Conservation (phyloP, 2,329 filamentous ascomycete species). For the Magnaporthiopsis rhizophila region DNA sequence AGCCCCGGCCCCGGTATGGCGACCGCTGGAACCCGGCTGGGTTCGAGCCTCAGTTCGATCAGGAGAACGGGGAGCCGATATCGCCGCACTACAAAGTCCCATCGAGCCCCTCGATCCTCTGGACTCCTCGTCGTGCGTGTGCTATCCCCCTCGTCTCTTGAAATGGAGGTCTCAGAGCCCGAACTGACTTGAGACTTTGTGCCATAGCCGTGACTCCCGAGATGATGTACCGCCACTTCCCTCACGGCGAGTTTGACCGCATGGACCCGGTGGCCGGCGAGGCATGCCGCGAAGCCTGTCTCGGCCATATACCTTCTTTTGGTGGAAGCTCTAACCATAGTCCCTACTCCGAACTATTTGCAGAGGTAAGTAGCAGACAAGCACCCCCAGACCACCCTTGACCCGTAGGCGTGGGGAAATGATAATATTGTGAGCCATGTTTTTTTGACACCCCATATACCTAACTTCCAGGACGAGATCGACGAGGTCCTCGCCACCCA, state of each 20-base stretch:
- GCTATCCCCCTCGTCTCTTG: not conserved
- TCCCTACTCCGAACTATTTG: constrained; percentile 5
- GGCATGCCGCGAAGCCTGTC: constrained; percentile 15
- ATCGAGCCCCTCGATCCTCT: constrained; percentile 8
- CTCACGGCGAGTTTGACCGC: constrained; percentile 20
- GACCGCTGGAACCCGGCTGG: constrained; percentile 9
- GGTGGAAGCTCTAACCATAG: constrained; percentile 1
- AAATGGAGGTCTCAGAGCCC: not conserved
- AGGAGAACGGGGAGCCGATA: constrained; percentile 14
- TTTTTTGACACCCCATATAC: not conserved
- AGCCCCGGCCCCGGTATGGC: constrained; percentile 3
- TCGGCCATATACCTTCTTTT: constrained; percentile 12
- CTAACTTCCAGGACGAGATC: constrained; percentile 8
- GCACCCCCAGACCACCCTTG: not conserved
- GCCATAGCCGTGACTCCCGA: constrained; percentile 15
- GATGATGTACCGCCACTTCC: constrained; percentile 10
- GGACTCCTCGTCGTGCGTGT: constrained; percentile 12
- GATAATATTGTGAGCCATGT: not conserved
- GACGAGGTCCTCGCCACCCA: constrained; percentile 12
- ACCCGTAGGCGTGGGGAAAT: not conserved
- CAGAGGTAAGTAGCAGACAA: not conserved
- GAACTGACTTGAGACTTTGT: not conserved
- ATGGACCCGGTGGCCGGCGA: constrained; percentile 23
- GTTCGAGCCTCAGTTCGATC: constrained; percentile 19
- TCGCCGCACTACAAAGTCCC: constrained; percentile 14